Evolutionary conservation across 345 rosid species (phyloP).

Genomic region (Noccaea caerulescens): DNA sequence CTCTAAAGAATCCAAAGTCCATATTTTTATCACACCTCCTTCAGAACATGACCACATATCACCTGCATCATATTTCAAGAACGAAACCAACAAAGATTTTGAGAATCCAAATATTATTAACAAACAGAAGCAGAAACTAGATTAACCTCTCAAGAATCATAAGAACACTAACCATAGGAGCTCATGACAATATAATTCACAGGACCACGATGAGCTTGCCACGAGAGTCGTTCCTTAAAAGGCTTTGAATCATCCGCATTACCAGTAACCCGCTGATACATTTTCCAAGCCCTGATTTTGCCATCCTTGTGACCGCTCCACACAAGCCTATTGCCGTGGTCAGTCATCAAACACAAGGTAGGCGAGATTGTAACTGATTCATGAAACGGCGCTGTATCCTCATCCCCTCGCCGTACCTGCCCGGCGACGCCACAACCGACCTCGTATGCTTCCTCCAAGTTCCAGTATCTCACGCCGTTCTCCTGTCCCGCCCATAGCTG

Average conservation of each 20-base stretch:
- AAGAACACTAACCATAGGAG: conserved; percentile 60
- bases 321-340: conserved; percentile 60
- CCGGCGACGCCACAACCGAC: conserved; percentile 50
- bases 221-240: conserved; percentile 77
- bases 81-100: background rate
- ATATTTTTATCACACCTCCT: conserved; percentile 68
- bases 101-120: background rate
- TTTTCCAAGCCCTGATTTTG: conserved; percentile 80
- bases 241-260: conserved; percentile 42
- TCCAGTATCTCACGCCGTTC: conserved; percentile 77
- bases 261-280: conserved; percentile 49
- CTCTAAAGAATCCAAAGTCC: conserved; percentile 87
- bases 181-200: conserved; percentile 66
- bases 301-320: conserved; percentile 96
- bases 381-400: conserved; percentile 81
- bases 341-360: conserved; percentile 67
- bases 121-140: conserved; percentile 8
- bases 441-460: conserved; percentile 57
- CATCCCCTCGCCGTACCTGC: conserved; percentile 77
- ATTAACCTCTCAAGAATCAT: background rate
- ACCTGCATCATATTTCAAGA: conserved; percentile 50
- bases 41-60: conserved; percentile 89
- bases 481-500: conserved; percentile 95
- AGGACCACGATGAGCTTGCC: conserved; percentile 89
- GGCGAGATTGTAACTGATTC: conserved; percentile 69